phyloP scores from a whole-genome alignment of 352 stramenopile genomes.

The Globisporangium megalacanthum region DNA sequence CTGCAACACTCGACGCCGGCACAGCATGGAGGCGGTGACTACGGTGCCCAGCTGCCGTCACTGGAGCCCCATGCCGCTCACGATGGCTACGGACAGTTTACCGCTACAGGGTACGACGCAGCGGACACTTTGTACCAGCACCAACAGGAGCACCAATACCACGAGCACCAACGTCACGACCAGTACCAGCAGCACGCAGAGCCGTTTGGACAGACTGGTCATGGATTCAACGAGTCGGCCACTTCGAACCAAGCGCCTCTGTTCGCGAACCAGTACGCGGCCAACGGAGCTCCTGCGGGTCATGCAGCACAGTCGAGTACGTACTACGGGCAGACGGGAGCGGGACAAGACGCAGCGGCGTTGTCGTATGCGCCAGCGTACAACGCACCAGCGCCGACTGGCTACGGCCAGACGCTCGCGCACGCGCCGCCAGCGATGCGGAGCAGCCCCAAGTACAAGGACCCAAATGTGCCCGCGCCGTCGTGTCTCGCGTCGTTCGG shows the following conservation, averaged over 20 bases:
- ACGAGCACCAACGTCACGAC: slow-evolving; percentile 12
- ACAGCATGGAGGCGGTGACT: neutral
- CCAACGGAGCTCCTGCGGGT: neutral
- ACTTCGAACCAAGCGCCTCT: neutral
- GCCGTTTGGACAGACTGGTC: neutral
- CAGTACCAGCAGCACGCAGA: slow-evolving; percentile 1
- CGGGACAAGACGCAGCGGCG: neutral
- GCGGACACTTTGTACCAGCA: neutral
- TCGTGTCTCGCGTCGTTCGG: slow-evolving; percentile 79
- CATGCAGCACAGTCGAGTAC: neutral
- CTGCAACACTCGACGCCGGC: slow-evolving; percentile 10
- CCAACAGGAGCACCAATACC: slow-evolving; percentile 13
- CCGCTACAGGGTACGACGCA: neutral
- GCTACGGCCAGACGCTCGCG: slow-evolving; percentile 1
- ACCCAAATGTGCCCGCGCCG: slow-evolving; percentile 64
- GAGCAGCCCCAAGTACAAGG: slow-evolving; percentile 76
- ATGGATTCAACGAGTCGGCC: neutral
- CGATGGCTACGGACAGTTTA: neutral
- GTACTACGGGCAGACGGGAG: slow-evolving; percentile 1
- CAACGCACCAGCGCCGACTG: neutral
- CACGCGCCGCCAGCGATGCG: slow-evolving; percentile 20
- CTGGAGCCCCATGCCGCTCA: neutral
- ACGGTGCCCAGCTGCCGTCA: neutral
- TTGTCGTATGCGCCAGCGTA: slow-evolving; percentile 5
- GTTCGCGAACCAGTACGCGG: slow-evolving; percentile 3